phyloP scores from a whole-genome alignment of 352 stramenopile species.

The Hyaloperonospora brassicae region DNA sequence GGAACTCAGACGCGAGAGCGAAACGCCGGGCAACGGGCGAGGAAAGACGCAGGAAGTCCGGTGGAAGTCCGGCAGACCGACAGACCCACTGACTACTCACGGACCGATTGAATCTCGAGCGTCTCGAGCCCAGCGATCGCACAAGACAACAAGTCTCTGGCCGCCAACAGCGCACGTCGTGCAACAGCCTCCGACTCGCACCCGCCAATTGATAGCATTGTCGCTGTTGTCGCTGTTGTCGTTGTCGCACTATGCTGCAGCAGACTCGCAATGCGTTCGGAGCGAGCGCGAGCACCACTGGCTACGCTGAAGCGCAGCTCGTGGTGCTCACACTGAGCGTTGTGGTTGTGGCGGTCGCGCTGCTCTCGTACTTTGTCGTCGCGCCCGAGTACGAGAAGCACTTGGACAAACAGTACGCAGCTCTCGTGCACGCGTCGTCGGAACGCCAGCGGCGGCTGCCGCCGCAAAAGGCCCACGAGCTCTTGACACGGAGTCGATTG shows the following conservation, averaged over 20 bases:
- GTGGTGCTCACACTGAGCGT: constrained; percentile 43
- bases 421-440: constrained; percentile 28
- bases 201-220: too few species aligned
- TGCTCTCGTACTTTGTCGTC: constrained; percentile 79
- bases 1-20: constrained; percentile 14
- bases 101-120: too few species aligned
- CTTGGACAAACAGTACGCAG: constrained; percentile 50
- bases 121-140: too few species aligned
- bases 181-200: too few species aligned
- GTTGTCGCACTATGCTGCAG: too few species aligned
- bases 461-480: constrained; percentile 17
- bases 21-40: constrained; percentile 23
- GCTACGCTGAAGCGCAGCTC: constrained; percentile 44
- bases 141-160: too few species aligned
- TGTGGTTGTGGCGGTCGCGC: constrained; percentile 45
- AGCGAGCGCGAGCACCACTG: constrained; percentile 1
- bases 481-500: constrained; percentile 20
- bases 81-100: too few species aligned
- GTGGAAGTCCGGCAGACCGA: constrained; percentile 13
- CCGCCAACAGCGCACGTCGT: too few species aligned
- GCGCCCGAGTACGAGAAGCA: constrained; percentile 69
- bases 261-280: too few species aligned
- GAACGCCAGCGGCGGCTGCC: constrained; percentile 12
- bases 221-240: too few species aligned
- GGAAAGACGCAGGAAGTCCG: constrained; percentile 23